Base-by-base conservation (phyloP, 176 grass and related monocot genomes). In the Phoenix roebelenii region DNA sequence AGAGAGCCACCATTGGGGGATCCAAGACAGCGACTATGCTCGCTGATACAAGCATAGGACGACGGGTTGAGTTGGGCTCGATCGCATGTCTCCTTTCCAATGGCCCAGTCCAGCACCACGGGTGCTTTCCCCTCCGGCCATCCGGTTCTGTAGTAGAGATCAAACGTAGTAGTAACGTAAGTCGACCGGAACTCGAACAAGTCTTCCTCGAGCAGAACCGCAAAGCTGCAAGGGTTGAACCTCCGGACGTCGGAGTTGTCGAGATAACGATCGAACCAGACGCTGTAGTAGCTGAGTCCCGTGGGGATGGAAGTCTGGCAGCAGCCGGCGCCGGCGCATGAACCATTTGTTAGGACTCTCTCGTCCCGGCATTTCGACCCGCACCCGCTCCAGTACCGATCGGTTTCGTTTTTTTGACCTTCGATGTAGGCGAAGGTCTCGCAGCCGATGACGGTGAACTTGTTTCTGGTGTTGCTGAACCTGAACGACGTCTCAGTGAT, bases 371-470 rank as follows among this genome's bases (percentile, higher is more conserved):
- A 76, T 0, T 26, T 55, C 15, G 87, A 76, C 7, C 82, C 59
- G n/a, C 87, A 85, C 1, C 79, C 72, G 5, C 56, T 61, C 19
- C 1, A 7, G 18, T 79, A 85, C 0, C 2, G 5, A 0, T 4
- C 19, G 7, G 0, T 3, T 4, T 5, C 1, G 29, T 0, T 4
- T 39, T 1, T 12, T 1, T 7, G 7, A 9, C 17, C 5, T 0
- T 1, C 0, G 10, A 74, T 70, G 22, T 64, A 83, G 1, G 64
- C 18, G 0, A 90, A 26, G 18, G 83, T 74, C 0, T 65, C n/a
- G 67, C 72, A 73, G 0, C 88, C 88, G 0, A 83, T 75, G 18
- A 52, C 61, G 0, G 73, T 83, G 52, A 86, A 86, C 76, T 58
- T 91, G 19, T 91, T 91, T 3, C 24, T 3, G 7, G 6, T 28